Conservation (phyloP, 1,284 basidiomycete genomes). For the Hemileia vastatrix region DNA sequence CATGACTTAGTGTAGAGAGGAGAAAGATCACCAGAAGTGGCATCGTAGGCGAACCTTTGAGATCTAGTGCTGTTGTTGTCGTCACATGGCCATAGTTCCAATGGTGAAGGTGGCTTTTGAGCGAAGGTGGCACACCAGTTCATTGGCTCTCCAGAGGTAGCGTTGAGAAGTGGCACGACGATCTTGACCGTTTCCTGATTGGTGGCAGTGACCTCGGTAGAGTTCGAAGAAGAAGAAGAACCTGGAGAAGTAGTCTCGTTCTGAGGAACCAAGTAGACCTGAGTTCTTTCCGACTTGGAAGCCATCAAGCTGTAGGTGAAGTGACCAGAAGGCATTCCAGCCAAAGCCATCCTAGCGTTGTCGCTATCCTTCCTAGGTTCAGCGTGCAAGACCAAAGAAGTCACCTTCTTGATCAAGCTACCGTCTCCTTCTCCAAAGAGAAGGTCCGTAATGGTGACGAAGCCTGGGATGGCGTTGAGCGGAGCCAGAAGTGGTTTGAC, state of each 20-base stretch:
- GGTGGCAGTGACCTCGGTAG: background rate
- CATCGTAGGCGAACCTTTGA: background rate
- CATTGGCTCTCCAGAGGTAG: constrained; percentile 11
- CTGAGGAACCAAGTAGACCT: constrained; percentile 18
- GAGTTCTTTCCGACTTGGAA: constrained; percentile 21
- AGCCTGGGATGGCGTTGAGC: constrained; percentile 24
- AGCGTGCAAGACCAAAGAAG: constrained; percentile 20
- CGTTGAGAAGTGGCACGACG: constrained; percentile 26
- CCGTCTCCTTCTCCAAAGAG: constrained; percentile 20
- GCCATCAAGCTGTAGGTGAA: background rate
- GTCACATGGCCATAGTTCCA: constrained; percentile 6
- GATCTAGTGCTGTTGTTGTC: constrained; percentile 1
- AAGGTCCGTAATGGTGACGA: constrained; percentile 23
- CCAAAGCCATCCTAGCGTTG: background rate
- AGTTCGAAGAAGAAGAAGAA: background rate
- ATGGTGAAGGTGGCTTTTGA: constrained; percentile 4
- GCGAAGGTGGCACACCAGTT: constrained; percentile 17
- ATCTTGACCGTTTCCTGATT: constrained; percentile 26
- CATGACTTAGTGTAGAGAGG: background rate
- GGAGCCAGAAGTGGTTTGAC: constrained; percentile 24
- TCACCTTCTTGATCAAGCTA: constrained; percentile 21
- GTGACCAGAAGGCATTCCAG: background rate
- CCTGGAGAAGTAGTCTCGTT: constrained; percentile 1
- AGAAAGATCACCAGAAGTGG: background rate
- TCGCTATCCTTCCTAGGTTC: constrained; percentile 3